Base-by-base conservation (phyloP, 768 basidiomycete genomes). In the Trametes cinnabarina region DNA sequence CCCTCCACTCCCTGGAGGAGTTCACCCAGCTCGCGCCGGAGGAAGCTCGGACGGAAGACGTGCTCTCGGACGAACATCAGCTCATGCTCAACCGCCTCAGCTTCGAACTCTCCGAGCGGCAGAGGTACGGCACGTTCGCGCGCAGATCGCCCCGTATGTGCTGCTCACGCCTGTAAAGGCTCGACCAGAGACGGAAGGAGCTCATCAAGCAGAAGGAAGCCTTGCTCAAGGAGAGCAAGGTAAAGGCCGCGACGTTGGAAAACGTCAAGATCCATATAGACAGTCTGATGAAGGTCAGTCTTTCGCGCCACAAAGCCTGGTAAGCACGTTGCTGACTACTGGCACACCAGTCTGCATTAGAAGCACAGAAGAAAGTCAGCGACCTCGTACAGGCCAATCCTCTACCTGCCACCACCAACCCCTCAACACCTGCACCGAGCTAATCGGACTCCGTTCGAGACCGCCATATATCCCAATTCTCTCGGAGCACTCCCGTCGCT, bases 81-180 rank as follows among this genome's bases (percentile, higher is more conserved):
- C 80, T 94, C 37, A 92, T 94, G 89, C 82, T 94, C 60, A 92
- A 86, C 67, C 85, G 92, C 51, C 77, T 95, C 42, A 87, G 84
- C 69, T 94, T 94, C 64, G 93, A 95, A 72, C 84, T 94, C 32
- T 82, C 82, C 30, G 93, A 94, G 75, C 87, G 93, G 51, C 89
- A 94, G 75, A 82, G 93, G 93, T 92, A 68, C 53, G 76, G 62
- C 39, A 22, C 7, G 12, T 12, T 40, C 61, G 39, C 50, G 58
- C 44, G 46, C 47, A 43, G 19, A 47, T 43, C 61, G 60, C 35
- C 43, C 25, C 8, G 10, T 42, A 40, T 22, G 41, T 42, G 42
- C 52, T 46, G 43, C 61, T 53, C 17, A 49, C 25, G 30, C 44
- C 15, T 42, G 23, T 39, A n/a, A 69, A 93, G 92, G 59, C 80